phyloP scores from a whole-genome alignment of 106 monocot species.

The Platanthera zijinensis region DNA sequence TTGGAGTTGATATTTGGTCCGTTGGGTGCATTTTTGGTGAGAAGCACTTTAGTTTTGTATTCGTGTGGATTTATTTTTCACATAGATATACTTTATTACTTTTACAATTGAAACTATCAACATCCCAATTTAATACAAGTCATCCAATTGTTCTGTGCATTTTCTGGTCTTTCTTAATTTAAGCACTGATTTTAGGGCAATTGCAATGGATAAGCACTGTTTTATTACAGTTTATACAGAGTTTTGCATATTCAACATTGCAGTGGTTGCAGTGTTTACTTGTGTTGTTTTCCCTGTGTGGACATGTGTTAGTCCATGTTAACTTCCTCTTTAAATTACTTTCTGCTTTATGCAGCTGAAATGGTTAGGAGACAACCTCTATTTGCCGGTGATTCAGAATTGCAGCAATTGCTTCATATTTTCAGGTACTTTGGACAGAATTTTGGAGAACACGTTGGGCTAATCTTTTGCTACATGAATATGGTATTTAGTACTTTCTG shows the following conservation, averaged over 20 bases:
- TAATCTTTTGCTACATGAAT: background rate
- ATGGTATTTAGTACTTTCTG: background rate
- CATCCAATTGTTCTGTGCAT: background rate
- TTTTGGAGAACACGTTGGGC: background rate
- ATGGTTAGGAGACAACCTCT: conserved; percentile 94
- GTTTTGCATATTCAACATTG: background rate
- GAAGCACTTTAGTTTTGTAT: background rate
- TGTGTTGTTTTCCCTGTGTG: background rate
- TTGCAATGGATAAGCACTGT: too few relatives aligned
- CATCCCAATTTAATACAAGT: background rate
- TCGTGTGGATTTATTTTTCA: background rate
- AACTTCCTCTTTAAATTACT: background rate
- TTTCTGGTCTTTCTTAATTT: background rate
- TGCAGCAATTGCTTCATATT: conserved; percentile 98
- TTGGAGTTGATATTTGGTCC: conserved; percentile 98
- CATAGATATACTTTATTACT: background rate
- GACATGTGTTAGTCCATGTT: background rate
- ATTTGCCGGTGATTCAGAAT: conserved; percentile 92
- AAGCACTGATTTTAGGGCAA: too few relatives aligned
- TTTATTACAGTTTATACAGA: background rate
- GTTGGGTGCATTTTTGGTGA: conserved; percentile 99
- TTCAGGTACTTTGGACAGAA: conserved; percentile 51
- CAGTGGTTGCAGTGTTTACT: background rate
- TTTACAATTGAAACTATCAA: background rate
- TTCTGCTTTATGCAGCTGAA: conserved; percentile 55